These are phyloP conservation scores for Aegilops longissima DNA, from an alignment of 176 grass and related monocot species.

Conservation along the genomic window DNA sequence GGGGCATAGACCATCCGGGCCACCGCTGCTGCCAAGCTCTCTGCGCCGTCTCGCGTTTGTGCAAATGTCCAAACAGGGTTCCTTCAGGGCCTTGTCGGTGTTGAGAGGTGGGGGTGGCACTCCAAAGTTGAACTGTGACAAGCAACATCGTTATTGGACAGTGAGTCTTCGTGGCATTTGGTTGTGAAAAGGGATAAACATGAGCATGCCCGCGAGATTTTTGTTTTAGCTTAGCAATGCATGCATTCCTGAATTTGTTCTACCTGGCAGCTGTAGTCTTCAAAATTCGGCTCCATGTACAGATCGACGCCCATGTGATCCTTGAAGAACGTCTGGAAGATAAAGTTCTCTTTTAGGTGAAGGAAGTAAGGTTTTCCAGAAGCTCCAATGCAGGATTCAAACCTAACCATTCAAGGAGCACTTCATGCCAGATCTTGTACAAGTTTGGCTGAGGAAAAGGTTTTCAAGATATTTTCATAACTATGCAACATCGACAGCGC, in stretches of 20 bases:
- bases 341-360: background rate
- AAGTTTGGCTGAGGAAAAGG: background rate
- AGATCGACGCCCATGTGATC: constrained; percentile 83
- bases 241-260: background rate
- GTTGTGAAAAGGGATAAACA: background rate
- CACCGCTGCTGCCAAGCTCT: constrained; percentile 29
- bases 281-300: constrained; percentile 93
- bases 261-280: constrained; percentile 93
- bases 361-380: no score
- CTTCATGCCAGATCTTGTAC: background rate
- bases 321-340: constrained; percentile 81
- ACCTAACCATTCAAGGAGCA: background rate
- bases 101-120: constrained; percentile 29
- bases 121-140: constrained; percentile 76
- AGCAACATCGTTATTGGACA: background rate
- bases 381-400: background rate
- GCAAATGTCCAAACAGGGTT: constrained; percentile 60
- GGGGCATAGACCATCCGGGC: constrained; percentile 34
- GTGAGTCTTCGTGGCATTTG: background rate
- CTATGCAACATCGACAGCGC: background rate
- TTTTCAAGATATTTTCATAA: background rate
- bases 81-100: constrained; percentile 51
- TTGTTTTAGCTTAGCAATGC: background rate
- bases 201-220: background rate
- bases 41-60: constrained; percentile 40